A percentile compares a stretch with the other conserved stretches of the same genome.
Conservation (phyloP, 1,284 basidiomycete species). For the Microbotryum violaceum region DNA sequence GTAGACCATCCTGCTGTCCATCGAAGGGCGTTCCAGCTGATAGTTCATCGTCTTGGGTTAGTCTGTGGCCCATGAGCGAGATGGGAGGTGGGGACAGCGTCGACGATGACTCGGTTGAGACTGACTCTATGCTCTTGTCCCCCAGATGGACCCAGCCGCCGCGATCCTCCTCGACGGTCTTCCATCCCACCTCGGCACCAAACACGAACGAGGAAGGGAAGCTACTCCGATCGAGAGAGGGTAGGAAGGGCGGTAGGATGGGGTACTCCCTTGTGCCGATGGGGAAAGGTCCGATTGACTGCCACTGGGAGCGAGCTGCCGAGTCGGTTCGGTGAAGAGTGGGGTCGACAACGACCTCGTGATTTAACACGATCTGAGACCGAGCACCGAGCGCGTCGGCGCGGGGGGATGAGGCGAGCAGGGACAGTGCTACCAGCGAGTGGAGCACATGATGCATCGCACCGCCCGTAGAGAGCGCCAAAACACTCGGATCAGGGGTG, state of each 20-base stretch:
- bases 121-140: conserved; percentile 55
- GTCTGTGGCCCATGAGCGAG: background rate
- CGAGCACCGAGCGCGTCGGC: too few species aligned
- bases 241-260: conserved; percentile 63
- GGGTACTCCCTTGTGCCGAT: conserved; percentile 72
- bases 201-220: conserved; percentile 58
- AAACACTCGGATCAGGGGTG: too few species aligned
- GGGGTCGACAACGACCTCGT: background rate
- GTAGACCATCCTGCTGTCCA: conserved; percentile 71
- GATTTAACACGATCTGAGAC: background rate
- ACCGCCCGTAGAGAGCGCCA: background rate
- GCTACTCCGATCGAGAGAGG: conserved; percentile 51
- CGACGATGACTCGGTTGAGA: conserved; percentile 1
- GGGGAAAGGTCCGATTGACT: conserved; percentile 66
- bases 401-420: too few species aligned
- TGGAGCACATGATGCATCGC: background rate
- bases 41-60: background rate
- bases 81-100: conserved; percentile 9
- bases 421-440: background rate
- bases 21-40: conserved; percentile 59
- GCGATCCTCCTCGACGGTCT: conserved; percentile 41
- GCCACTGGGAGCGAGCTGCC: background rate
- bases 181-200: conserved; percentile 55
- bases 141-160: conserved; percentile 53
- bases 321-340: background rate